Evolutionary conservation across 2,329 filamentous ascomycete species (phyloP).

Genomic region (Aspergillus ochraceoroseus): DNA sequence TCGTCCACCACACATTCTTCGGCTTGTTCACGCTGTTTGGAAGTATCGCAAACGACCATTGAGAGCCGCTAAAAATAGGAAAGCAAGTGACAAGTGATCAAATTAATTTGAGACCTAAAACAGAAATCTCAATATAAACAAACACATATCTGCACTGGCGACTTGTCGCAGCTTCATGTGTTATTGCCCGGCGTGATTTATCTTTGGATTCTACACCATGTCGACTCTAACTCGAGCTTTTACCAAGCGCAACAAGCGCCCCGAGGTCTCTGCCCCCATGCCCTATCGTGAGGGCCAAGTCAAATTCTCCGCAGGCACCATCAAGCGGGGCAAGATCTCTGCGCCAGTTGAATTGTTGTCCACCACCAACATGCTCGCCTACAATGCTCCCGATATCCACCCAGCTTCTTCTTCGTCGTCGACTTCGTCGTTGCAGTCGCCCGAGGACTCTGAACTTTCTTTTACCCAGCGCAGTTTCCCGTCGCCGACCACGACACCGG

Average conservation of each 20-base stretch:
- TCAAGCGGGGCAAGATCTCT: slow-evolving; percentile 62
- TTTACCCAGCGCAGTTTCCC: slow-evolving; percentile 47
- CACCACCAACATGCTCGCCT: slow-evolving; percentile 93
- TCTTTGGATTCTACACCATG: slow-evolving; percentile 24
- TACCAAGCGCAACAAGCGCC: slow-evolving; percentile 46
- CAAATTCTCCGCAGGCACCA: slow-evolving; percentile 43
- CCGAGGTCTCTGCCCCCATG: slow-evolving; percentile 44
- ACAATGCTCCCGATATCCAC: slow-evolving; percentile 81
- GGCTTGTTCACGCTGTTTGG: slow-evolving; percentile 14
- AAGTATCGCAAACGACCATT: slow-evolving; percentile 15
- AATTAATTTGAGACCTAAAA: slow-evolving; percentile 7
- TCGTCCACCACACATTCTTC: slow-evolving; percentile 28
- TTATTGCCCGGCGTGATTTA: neutral
- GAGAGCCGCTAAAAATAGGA: slow-evolving; percentile 17
- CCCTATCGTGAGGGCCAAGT: slow-evolving; percentile 44
- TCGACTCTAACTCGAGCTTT: slow-evolving; percentile 44
- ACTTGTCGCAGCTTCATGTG: slow-evolving; percentile 2
- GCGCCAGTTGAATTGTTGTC: slow-evolving; percentile 80
- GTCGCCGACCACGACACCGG: slow-evolving; percentile 48
- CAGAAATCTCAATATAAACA: slow-evolving; percentile 10
- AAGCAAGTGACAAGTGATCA: slow-evolving; percentile 11
- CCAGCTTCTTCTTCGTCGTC: slow-evolving; percentile 42
- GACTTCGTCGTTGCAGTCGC: slow-evolving; percentile 55
- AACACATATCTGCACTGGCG: slow-evolving; percentile 8
- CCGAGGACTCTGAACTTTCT: slow-evolving; percentile 63